phyloP scores from a whole-genome alignment of 1,284 basidiomycete species.

The Exsudoporus floridanus region DNA sequence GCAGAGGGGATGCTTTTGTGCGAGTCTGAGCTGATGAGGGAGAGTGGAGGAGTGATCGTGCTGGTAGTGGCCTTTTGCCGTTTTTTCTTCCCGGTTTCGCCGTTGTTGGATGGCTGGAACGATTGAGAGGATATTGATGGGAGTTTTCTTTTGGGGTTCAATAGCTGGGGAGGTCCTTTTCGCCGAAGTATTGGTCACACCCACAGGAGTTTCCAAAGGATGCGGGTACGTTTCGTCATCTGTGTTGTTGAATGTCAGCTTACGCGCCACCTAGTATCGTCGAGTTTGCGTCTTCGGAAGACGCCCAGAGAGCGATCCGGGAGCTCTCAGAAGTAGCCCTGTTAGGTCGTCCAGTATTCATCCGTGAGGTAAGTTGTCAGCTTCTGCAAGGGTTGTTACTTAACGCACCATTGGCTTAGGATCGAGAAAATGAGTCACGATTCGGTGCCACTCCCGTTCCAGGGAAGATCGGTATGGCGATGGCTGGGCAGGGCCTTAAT shows the following conservation, averaged over 20 bases:
- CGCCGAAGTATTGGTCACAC: slow-evolving; percentile 96
- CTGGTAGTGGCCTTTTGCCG: slow-evolving; percentile 18
- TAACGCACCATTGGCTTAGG: slow-evolving; percentile 50
- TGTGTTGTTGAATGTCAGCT: not conserved
- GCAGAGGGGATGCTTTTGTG: slow-evolving; percentile 32
- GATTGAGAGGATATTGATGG: slow-evolving; percentile 80
- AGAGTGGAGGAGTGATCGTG: slow-evolving; percentile 33
- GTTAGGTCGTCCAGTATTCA: slow-evolving; percentile 91
- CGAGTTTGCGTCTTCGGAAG: slow-evolving; percentile 83
- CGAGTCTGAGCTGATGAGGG: slow-evolving; percentile 38
- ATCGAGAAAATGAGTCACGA: slow-evolving; percentile 92
- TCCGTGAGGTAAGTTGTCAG: slow-evolving; percentile 75
- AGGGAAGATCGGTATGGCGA: slow-evolving; percentile 89
- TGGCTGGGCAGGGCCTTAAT: slow-evolving; percentile 76
- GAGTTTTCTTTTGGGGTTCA: slow-evolving; percentile 78
- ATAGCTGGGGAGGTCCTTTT: slow-evolving; percentile 97
- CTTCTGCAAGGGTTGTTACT: not conserved
- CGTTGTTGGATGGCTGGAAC: slow-evolving; percentile 64
- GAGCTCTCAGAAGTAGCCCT: slow-evolving; percentile 87
- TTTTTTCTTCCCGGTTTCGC: slow-evolving; percentile 50
- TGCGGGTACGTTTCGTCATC: slow-evolving; percentile 78
- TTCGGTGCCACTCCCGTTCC: slow-evolving; percentile 93
- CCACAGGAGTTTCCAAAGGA: slow-evolving; percentile 95
- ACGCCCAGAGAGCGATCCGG: slow-evolving; percentile 80
- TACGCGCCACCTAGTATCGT: slow-evolving; percentile 66